Evolutionary conservation across 2,329 filamentous ascomycete species (phyloP).

Genomic region (Tolypocladium sp.): DNA sequence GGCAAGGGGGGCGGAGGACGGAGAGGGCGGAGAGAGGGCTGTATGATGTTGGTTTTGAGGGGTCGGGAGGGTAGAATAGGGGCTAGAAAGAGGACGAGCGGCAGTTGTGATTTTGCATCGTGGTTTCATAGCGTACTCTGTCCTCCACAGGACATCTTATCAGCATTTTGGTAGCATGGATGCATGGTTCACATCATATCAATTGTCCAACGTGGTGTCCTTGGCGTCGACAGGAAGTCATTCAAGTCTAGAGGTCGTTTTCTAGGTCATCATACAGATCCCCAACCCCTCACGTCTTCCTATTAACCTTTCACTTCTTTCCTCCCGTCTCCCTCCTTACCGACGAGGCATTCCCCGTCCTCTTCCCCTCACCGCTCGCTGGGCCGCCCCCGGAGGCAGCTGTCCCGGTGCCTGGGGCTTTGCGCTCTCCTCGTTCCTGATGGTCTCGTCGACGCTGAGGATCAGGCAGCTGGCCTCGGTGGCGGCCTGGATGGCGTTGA

Average conservation of each 20-base stretch:
- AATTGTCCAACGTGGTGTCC: neutral
- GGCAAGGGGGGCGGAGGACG: slow-evolving; percentile 6
- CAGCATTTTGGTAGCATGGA: neutral
- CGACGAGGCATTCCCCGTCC: slow-evolving; percentile 85
- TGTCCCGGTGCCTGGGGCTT: slow-evolving; percentile 72
- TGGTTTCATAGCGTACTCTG: neutral
- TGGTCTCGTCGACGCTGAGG: slow-evolving; percentile 93
- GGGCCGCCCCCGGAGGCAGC: slow-evolving; percentile 74
- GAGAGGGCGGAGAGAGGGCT: slow-evolving; percentile 14
- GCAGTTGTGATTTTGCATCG: neutral
- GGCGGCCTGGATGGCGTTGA: slow-evolving; percentile 93
- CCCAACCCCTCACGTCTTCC: slow-evolving; percentile 12
- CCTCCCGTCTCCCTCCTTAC: slow-evolving; percentile 28
- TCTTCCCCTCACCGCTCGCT: slow-evolving; percentile 74
- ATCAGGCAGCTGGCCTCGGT: slow-evolving; percentile 95
- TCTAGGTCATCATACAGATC: slow-evolving; percentile 26
- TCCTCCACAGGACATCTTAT: neutral
- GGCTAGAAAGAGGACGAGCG: neutral
- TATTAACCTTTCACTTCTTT: slow-evolving; percentile 1
- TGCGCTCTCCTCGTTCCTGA: slow-evolving; percentile 92
- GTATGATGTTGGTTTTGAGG: slow-evolving; percentile 20
- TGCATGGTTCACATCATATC: neutral
- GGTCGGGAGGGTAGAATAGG: slow-evolving; percentile 4
- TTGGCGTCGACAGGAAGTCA: neutral
- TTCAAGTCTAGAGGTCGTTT: slow-evolving; percentile 12